A percentile compares a stretch with the other conserved stretches of the same genome.
Conservation (phyloP, 345 rosid genomes). For the Salix caprea region DNA sequence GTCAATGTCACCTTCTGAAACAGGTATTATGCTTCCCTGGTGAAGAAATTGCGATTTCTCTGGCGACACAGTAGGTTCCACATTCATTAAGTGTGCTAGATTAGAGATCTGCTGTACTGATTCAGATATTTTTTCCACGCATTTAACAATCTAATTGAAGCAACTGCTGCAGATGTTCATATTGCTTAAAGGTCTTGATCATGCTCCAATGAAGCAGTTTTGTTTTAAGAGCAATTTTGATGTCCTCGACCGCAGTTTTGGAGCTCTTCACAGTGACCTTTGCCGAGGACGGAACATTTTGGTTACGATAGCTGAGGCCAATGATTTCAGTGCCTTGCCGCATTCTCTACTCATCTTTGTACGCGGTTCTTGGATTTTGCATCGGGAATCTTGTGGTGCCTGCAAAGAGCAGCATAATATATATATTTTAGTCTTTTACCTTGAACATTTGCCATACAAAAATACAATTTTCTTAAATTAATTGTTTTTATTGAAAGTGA, state of each 20-base stretch:
- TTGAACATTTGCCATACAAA: background rate
- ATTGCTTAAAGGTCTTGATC: conserved; percentile 6
- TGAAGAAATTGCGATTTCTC: conserved; percentile 48
- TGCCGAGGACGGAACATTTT: conserved; percentile 20
- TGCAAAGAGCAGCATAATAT: background rate
- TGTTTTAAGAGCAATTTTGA: conserved; percentile 11
- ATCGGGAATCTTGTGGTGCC: background rate
- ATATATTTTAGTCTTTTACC: no score
- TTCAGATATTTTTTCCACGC: conserved; percentile 13
- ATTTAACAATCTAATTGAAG: conserved; percentile 22
- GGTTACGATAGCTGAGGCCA: conserved; percentile 20
- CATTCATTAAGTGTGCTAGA: conserved; percentile 15
- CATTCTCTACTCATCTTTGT: conserved; percentile 22
- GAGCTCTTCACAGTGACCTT: conserved; percentile 12
- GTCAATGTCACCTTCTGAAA: conserved; percentile 26
- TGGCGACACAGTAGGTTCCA: conserved; percentile 5
- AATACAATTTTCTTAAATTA: background rate
- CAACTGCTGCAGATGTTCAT: conserved; percentile 39
- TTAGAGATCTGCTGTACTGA: conserved; percentile 18
- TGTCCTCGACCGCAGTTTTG: conserved; percentile 16
- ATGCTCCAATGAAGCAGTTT: conserved; percentile 3
- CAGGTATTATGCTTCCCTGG: conserved; percentile 53
- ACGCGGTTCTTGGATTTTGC: conserved; percentile 15
- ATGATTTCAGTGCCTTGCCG: conserved; percentile 18
- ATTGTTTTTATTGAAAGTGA: background rate